Evolutionary conservation across 306 rosid species (phyloP), one percentile per base, ranked within the genome.

Genomic region (Crotalaria pallida): DNA sequence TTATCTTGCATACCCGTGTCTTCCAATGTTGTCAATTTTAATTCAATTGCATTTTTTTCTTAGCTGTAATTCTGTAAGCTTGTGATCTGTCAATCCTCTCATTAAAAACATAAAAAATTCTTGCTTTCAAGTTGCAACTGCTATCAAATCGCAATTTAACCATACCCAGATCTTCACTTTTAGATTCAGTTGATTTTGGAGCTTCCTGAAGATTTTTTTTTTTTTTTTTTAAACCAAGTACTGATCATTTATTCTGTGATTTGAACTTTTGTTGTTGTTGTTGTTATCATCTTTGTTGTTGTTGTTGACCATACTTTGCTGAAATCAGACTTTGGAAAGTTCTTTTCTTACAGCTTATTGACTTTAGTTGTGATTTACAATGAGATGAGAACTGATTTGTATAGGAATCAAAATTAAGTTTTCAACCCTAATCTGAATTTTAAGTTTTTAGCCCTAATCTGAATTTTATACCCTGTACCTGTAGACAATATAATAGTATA

Each of bases 21-120:
- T 18, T 50, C 60, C 0, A 27, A 58, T 58, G 2, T 38, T 7
- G 22, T 26, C 58, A 74, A 73, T 11, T 43, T 61, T 23, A 16
- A 34, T 33, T 41, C 48, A 7, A 24, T 45, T 65, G 18, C 49
- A 62, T 51, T 53, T 61, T 61, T 53, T 38, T 24, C 10, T 11
- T 65, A 50, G 13, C 52, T 7, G 31, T 47, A 64, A 74, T 74
- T 10, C 52, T 7, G 31, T 47, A 64, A 74, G 74, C 65, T 58
- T 41, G 60, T 5, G 77, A 78, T 80, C 80, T 47, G 56, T 74
- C 50, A 18, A 1, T 45, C 69, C 50, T 62, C 31, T 40, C 43
- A 19, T 41, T 40, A 12, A 51, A n/a, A 34, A 34, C 1, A 7
- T 6, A 34, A 7, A 8, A 8, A 53, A 26, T 41, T 69, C 5